Conservation (phyloP, 179 eudicot genomes). For the Spergularia azorica region DNA sequence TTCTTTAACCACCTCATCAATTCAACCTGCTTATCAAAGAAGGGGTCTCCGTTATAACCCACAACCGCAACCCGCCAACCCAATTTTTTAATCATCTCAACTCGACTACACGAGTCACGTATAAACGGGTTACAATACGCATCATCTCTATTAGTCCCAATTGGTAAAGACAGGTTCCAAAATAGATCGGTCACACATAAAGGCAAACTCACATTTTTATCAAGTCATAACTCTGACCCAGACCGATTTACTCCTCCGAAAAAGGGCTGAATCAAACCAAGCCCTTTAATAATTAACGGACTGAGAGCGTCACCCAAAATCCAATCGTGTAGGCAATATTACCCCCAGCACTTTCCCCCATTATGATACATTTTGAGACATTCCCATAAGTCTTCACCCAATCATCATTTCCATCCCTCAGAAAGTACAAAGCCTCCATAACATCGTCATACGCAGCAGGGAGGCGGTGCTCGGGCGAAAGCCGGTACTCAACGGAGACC, state of each 20-base stretch:
- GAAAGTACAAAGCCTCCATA: conserved; percentile 43
- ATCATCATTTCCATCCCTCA: conserved; percentile 28
- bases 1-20: conserved; percentile 16
- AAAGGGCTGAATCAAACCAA: conserved; percentile 46
- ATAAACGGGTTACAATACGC: conserved; percentile 32
- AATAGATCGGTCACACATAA: conserved; percentile 29
- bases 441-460: conserved; percentile 56
- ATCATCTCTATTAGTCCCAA: conserved; percentile 31
- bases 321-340: conserved; percentile 49
- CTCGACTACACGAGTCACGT: conserved; percentile 8
- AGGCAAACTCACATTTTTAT: conserved; percentile 22
- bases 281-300: conserved; percentile 49
- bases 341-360: conserved; percentile 56
- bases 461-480: conserved; percentile 52
- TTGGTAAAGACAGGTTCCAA: conserved; percentile 51
- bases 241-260: conserved; percentile 43
- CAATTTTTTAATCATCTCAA: conserved; percentile 6
- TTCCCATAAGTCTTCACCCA: conserved; percentile 47
- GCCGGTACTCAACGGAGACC: conserved; percentile 53
- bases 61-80: conserved; percentile 33
- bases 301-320: conserved; percentile 24
- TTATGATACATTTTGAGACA: conserved; percentile 38
- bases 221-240: conserved; percentile 36
- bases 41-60: conserved; percentile 32
- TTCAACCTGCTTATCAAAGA: conserved; percentile 28